phyloP scores from a whole-genome alignment of 495 filamentous ascomycete species.

The Penicillium desertorum region DNA sequence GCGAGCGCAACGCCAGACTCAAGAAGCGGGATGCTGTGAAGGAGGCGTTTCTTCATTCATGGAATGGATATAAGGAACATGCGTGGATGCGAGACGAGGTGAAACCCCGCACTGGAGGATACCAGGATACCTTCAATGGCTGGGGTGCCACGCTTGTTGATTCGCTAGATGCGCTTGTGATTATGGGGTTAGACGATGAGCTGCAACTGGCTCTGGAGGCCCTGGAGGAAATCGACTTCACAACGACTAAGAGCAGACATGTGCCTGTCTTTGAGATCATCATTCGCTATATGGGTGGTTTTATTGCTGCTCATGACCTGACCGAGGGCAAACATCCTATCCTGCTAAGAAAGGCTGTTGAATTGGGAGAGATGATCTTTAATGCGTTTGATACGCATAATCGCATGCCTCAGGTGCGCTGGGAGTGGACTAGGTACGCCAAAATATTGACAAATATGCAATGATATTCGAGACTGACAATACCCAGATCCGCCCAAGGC shows the following conservation, averaged over 20 bases:
- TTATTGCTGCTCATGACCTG: conserved; percentile 82
- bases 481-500: conserved; percentile 36
- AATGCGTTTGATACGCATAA: conserved; percentile 94
- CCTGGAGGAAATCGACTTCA: conserved; percentile 56
- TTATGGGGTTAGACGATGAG: conserved; percentile 61
- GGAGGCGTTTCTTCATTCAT: conserved; percentile 66
- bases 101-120: conserved; percentile 59
- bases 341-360: conserved; percentile 79
- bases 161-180: conserved; percentile 60
- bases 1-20: conserved; percentile 37
- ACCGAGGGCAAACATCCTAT: conserved; percentile 61
- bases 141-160: conserved; percentile 64
- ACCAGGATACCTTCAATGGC: conserved; percentile 56
- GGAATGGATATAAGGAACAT: conserved; percentile 71
- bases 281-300: conserved; percentile 82
- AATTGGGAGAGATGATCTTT: conserved; percentile 85
- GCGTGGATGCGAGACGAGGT: conserved; percentile 84
- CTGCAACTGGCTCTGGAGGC: conserved; percentile 58
- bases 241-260: conserved; percentile 42
- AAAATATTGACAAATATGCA: background rate
- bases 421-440: conserved; percentile 47
- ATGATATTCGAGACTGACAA: conserved; percentile 12
- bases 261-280: conserved; percentile 87
- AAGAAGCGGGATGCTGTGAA: conserved; percentile 59
- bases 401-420: conserved; percentile 75